Evolutionary conservation across 768 basidiomycete species (phyloP), one percentile per base, ranked within the genome.

Genomic region (Lactarius indigo): DNA sequence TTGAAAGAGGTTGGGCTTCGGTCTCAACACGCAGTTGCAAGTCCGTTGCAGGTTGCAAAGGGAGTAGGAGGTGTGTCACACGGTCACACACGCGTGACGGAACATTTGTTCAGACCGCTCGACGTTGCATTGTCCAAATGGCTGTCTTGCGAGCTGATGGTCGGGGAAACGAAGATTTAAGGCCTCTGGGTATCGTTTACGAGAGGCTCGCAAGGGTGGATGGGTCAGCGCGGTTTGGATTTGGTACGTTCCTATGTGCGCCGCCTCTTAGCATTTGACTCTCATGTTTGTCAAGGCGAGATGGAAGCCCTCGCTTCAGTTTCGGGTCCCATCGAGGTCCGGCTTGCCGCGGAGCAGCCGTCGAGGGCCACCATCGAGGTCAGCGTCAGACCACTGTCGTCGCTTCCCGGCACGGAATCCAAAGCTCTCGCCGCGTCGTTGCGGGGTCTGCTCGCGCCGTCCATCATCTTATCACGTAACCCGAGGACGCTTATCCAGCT

Each of bases 301-400:
- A 80, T 78, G 5, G 65, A 73, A n/a, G 74, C 86, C 3, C 75
- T 92, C 23, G 85, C 88, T 9, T 92, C 92, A 5, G 75, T 92
- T 41, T 91, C 90, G 17, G 92, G 93, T 0, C 93, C 93, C 23
- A 87, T 93, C 55, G 87, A 93, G 69, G 88, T 88, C 58, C 82
- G 91, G 20, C 79, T 87, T 9, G 83, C 85, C 3, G 76, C 83
- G 9, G 93, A 94, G 77, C 82, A 85, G 35, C 84, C 92, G 12
- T 87, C 87, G 13, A 84, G 86, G 63, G 86, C 91, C 0, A 86
- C 90, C 0, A 83, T 94, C 69, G 93, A 94, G 72, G 86, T 94
- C 50, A 76, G 79, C 56, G 80, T 92, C 10, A 83, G 91, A 2
- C 91, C 93, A 0, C 78, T 92, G 20, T 82, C 86, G 26, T 82